These are phyloP conservation scores for Akanthomyces dipterigenus DNA, from an alignment of 2,329 filamentous ascomycete species.

Conservation along the genomic window DNA sequence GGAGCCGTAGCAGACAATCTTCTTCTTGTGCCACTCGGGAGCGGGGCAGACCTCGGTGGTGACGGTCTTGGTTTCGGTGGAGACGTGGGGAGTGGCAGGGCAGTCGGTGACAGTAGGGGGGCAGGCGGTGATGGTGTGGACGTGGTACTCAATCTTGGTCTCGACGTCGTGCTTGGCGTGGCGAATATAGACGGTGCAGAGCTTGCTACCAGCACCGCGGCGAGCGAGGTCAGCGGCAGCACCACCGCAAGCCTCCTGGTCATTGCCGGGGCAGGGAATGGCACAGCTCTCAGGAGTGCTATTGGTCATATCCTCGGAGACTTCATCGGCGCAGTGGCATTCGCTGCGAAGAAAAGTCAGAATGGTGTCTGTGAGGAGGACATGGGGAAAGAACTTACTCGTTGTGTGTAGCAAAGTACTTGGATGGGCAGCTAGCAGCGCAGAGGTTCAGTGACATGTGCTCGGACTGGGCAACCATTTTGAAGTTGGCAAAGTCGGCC, in stretches of 20 bases:
- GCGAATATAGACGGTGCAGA: slow-evolving; percentile 15
- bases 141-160: slow-evolving; percentile 23
- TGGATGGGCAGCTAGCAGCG: slow-evolving; percentile 18
- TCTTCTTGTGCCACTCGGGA: slow-evolving; percentile 24
- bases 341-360: slow-evolving; percentile 10
- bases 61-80: slow-evolving; percentile 18
- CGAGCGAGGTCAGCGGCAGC: background rate
- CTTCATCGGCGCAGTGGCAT: slow-evolving; percentile 20
- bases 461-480: slow-evolving; percentile 9
- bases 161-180: slow-evolving; percentile 13
- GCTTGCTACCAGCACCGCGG: background rate
- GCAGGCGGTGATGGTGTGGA: slow-evolving; percentile 25
- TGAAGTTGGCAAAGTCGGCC: slow-evolving; percentile 23
- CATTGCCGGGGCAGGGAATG: slow-evolving; percentile 16
- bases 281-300: slow-evolving; percentile 12
- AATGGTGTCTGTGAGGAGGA: background rate
- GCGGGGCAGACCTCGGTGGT: slow-evolving; percentile 18
- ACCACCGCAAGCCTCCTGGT: slow-evolving; percentile 13
- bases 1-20: slow-evolving; percentile 29
- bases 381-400: slow-evolving; percentile 15
- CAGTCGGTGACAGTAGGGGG: slow-evolving; percentile 19
- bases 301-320: slow-evolving; percentile 13
- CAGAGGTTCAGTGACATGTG: slow-evolving; percentile 21
- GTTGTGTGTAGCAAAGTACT: slow-evolving; percentile 21
- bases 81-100: slow-evolving; percentile 16